A percentile compares a stretch with the other conserved stretches of the same genome.
phyloP scores from a whole-genome alignment of 2,329 filamentous ascomycete genomes.

The Pleoardoris graminearum region DNA sequence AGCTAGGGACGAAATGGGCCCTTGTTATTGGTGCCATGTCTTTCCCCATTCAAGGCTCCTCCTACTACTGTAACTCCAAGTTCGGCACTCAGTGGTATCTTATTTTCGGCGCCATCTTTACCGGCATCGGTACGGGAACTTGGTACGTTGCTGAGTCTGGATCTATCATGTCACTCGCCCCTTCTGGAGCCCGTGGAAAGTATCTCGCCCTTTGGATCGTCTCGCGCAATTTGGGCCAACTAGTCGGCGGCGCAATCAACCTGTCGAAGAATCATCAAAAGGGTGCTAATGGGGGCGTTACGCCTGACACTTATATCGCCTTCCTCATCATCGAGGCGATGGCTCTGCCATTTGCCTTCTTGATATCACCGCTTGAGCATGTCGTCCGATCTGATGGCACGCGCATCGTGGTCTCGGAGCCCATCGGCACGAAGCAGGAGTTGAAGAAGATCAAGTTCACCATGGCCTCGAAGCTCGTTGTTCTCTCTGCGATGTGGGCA shows the following conservation, averaged over 20 bases:
- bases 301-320: slow-evolving; percentile 52
- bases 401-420: slow-evolving; percentile 48
- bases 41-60: slow-evolving; percentile 53
- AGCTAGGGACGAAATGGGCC: slow-evolving; percentile 53
- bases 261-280: slow-evolving; percentile 34
- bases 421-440: slow-evolving; percentile 46
- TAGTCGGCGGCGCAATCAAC: slow-evolving; percentile 53
- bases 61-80: slow-evolving; percentile 56
- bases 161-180: slow-evolving; percentile 55
- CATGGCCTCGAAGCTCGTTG: slow-evolving; percentile 44
- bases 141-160: slow-evolving; percentile 57
- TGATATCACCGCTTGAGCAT: slow-evolving; percentile 52
- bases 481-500: slow-evolving; percentile 49
- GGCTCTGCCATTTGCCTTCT: slow-evolving; percentile 51
- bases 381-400: slow-evolving; percentile 54
- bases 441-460: slow-evolving; percentile 48
- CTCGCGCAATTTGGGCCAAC: slow-evolving; percentile 52
- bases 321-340: slow-evolving; percentile 54
- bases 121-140: slow-evolving; percentile 43
- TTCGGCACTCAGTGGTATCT: slow-evolving; percentile 55
- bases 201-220: slow-evolving; percentile 56
- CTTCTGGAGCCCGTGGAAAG: slow-evolving; percentile 52
- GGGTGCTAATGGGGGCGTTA: slow-evolving; percentile 43
- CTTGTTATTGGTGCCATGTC: slow-evolving; percentile 49
- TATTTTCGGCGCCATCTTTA: slow-evolving; percentile 28